Percentiles rank a stretch among this genome's conserved stretches.
These are phyloP conservation scores for Ustilago cynodontis DNA, from an alignment of 1,284 basidiomycete genomes.

Conservation along the genomic window DNA sequence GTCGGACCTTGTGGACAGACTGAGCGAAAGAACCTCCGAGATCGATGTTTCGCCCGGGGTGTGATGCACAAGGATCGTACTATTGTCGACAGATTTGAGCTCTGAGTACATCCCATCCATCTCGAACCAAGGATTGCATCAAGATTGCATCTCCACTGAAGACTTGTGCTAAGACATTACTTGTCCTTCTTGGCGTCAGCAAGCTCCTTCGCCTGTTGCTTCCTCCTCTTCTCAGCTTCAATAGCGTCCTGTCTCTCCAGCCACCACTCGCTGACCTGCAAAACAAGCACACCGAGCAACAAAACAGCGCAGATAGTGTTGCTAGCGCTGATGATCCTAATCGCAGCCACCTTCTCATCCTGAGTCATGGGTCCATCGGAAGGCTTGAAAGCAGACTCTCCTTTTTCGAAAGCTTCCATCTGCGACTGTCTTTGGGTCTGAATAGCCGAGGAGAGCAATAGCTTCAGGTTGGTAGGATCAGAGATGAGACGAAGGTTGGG, in stretches of 20 bases:
- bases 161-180: slow-evolving; percentile 6
- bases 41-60: no score
- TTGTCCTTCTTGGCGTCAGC: slow-evolving; percentile 46
- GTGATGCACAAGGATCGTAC: no score
- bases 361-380: slow-evolving; percentile 48
- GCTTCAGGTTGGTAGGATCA: slow-evolving; percentile 57
- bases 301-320: slow-evolving; percentile 64
- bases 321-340: slow-evolving; percentile 62
- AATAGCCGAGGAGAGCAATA: slow-evolving; percentile 53
- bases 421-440: slow-evolving; percentile 52
- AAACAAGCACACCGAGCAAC: slow-evolving; percentile 60
- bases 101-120: no score
- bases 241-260: slow-evolving; percentile 50
- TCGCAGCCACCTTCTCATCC: slow-evolving; percentile 54
- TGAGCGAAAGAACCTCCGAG: no score
- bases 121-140: no score
- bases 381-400: slow-evolving; percentile 30
- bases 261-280: slow-evolving; percentile 65
- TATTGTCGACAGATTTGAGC: no score
- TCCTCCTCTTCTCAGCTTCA: slow-evolving; percentile 42
- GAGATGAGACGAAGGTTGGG: slow-evolving; percentile 65
- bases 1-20: no score
- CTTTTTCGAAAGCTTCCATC: slow-evolving; percentile 44
- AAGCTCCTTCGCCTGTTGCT: slow-evolving; percentile 32
- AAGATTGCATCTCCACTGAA: no score